These are phyloP conservation scores for Penicillium sp. DNA, from an alignment of 2,329 filamentous ascomycete genomes.

Conservation along the genomic window DNA sequence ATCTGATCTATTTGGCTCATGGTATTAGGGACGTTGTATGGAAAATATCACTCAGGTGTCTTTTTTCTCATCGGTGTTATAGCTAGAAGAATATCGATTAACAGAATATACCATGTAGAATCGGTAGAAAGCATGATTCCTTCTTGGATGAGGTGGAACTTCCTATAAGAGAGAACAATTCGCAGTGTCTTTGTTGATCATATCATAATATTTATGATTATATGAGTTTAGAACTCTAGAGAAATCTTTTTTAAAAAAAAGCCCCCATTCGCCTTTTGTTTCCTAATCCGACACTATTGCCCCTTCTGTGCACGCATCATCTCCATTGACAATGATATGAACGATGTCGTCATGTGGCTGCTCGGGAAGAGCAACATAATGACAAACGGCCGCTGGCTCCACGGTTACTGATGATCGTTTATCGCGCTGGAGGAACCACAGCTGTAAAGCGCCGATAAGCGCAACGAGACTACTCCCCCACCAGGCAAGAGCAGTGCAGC, in stretches of 20 bases:
- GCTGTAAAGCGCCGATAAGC: constrained; percentile 55
- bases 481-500: constrained; percentile 63
- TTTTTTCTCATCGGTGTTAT: background rate
- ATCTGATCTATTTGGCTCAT: background rate
- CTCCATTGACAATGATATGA: constrained; percentile 32
- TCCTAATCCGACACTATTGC: background rate
- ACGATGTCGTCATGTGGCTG: constrained; percentile 26
- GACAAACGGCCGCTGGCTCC: constrained; percentile 35
- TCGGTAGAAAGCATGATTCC: background rate
- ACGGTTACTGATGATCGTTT: constrained; percentile 45
- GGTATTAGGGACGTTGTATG: background rate
- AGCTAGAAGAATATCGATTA: background rate
- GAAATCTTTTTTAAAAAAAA: background rate
- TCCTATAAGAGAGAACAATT: background rate
- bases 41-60: no score
- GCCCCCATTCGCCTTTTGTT: no score
- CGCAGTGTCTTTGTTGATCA: no score
- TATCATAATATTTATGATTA: background rate
- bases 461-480: constrained; percentile 60
- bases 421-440: constrained; percentile 56
- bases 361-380: constrained; percentile 19
- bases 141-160: background rate
- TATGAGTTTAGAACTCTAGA: background rate
- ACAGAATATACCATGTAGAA: background rate
- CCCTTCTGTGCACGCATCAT: background rate